Evolutionary conservation across 352 stramenopile species (phyloP).

Genomic region (Globisporangium heterothallicum): DNA sequence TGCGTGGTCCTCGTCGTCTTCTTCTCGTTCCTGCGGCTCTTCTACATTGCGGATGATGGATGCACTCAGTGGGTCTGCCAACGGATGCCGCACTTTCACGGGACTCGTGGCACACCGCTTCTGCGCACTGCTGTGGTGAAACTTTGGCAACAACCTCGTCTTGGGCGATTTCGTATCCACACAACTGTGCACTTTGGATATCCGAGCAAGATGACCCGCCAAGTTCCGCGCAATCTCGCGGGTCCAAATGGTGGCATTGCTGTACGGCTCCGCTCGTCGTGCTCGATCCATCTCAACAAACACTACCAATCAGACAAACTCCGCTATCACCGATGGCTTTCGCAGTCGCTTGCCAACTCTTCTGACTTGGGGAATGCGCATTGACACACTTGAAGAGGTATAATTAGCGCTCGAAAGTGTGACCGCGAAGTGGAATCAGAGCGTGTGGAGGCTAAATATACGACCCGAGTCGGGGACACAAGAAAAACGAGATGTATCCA

Average conservation of each 20-base stretch:
- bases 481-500: conserved; percentile 2
- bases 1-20: neutral
- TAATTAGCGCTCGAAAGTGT: neutral
- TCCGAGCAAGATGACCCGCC: conserved; percentile 53
- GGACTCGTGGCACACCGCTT: conserved; percentile 49
- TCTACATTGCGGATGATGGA: neutral
- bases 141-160: conserved; percentile 39
- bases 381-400: neutral
- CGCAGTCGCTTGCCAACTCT: neutral
- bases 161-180: conserved; percentile 68
- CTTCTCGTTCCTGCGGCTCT: conserved; percentile 6
- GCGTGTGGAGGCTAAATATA: conserved; percentile 1
- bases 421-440: neutral
- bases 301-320: neutral
- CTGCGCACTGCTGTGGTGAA: conserved; percentile 19
- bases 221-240: conserved; percentile 67
- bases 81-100: conserved; percentile 26
- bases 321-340: neutral
- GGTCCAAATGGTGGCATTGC: conserved; percentile 72
- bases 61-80: too few relatives aligned
- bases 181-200: conserved; percentile 68
- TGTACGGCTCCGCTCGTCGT: conserved; percentile 69
- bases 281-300: conserved; percentile 47
- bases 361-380: neutral
- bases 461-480: neutral